These are phyloP conservation scores for Tolypocladium guangdongense DNA, from an alignment of 2,329 filamentous ascomycete species.

Conservation along the genomic window DNA sequence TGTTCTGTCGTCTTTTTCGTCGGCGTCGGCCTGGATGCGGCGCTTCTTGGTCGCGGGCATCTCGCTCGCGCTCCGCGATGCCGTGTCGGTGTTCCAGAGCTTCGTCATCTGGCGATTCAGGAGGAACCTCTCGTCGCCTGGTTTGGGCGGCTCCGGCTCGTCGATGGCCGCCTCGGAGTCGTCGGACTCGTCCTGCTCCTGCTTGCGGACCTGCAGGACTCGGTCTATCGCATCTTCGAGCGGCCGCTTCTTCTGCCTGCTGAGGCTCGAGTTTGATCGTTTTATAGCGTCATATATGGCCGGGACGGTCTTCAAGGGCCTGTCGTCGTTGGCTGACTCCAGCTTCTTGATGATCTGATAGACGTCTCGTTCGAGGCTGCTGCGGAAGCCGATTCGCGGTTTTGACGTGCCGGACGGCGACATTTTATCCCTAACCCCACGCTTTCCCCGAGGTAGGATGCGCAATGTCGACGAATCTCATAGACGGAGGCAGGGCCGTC, in stretches of 20 bases:
- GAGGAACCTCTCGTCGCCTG: conserved; percentile 25
- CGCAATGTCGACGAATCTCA: neutral
- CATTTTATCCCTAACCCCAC: neutral
- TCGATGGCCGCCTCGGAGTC: conserved; percentile 39
- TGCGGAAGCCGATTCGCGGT: conserved; percentile 10
- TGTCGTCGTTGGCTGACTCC: conserved; percentile 51
- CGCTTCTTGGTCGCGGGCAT: conserved; percentile 21
- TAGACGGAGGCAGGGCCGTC: neutral
- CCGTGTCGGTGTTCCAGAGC: conserved; percentile 20
- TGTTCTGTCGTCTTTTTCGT: conserved; percentile 10
- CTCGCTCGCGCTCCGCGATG: conserved; percentile 9
- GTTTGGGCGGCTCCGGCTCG: conserved; percentile 21
- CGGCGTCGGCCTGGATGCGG: conserved; percentile 15
- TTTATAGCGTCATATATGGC: conserved; percentile 72
- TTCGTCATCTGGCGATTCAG: conserved; percentile 32
- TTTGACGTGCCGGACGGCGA: neutral
- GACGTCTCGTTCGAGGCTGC: conserved; percentile 54
- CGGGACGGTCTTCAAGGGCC: conserved; percentile 37
- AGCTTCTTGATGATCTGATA: conserved; percentile 73
- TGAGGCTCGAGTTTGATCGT: conserved; percentile 75
- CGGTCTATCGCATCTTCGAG: conserved; percentile 80
- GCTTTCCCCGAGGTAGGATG: neutral
- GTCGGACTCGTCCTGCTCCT: conserved; percentile 48
- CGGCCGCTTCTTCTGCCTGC: conserved; percentile 67
- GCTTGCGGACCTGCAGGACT: conserved; percentile 62